Evolutionary conservation across 805 yeast genomes (phyloP), one percentile per base, ranked within the genome.

Genomic region (Wickerhamomyces rabaulensis): DNA sequence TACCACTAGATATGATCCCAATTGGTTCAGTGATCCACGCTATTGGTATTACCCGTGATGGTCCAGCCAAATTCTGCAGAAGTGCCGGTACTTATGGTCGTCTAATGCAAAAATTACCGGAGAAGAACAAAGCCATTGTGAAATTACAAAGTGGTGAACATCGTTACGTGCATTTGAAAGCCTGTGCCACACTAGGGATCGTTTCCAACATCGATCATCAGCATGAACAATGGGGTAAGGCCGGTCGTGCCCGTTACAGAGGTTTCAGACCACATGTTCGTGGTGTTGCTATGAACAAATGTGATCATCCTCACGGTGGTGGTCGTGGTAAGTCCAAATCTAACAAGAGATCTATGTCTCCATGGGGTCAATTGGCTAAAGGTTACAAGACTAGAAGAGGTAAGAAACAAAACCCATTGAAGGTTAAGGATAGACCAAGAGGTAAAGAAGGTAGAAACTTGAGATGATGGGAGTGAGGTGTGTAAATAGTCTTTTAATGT

Each of bases 261-360:
- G 99, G 98, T 53, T 83, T 85, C 61, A 82, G 98, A 68, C 99
- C 99, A 33, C 80, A 84, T 43, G 97, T 91, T 36, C 85, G 99
- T 74, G 99, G 99, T 79, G 87, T 89, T 58, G 98, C 99, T 42
- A 89, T 88, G 96, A 94, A 94, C 71, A 94, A 94, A 53, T 80
- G 83, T 64, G 97, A 94, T 69, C 99, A 94, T 74, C 99, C 99
- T 54, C 91, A 89, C 62, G 99, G 99, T 76, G 99, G 99, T 84
- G 99, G 99, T 72, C 84, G 99, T 78, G 99, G 99, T 80, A 94
- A 94, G 69, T 87, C 96, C 51, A 94, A 94, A 82, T 88, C 96
- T 53, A 91, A 92, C 70, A 92, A 89, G 73, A 77, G 86, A 49
- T 87, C 98, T 17, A 88, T 86, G 74, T 87, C 96, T 46, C 95